phyloP scores from a whole-genome alignment of 257 asterid species.

The Lycium ferocissimum region DNA sequence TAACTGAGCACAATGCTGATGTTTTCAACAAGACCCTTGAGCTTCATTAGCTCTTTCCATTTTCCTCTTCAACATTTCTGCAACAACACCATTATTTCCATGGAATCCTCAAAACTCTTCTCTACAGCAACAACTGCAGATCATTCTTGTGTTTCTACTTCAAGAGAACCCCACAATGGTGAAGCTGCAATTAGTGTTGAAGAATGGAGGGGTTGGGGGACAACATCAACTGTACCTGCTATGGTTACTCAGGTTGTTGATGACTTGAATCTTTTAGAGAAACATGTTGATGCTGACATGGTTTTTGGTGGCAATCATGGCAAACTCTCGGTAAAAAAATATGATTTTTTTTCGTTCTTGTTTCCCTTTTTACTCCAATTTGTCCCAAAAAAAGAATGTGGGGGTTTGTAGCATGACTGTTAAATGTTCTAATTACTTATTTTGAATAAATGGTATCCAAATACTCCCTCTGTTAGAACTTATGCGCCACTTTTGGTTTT shows the following conservation, averaged over 20 bases:
- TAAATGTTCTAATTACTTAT: no score
- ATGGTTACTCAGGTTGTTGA: conserved; percentile 76
- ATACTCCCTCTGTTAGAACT: neutral
- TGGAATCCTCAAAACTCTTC: conserved; percentile 45
- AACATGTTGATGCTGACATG: conserved; percentile 59
- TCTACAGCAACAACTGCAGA: conserved; percentile 28
- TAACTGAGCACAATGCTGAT: neutral
- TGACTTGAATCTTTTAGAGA: conserved; percentile 79
- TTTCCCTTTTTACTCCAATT: neutral
- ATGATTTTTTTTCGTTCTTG: neutral
- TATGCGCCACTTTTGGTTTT: no score
- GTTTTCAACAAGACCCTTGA: conserved; percentile 31
- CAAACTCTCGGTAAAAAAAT: conserved; percentile 60
- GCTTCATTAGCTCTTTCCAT: conserved; percentile 38
- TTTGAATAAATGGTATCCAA: neutral
- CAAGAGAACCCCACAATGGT: conserved; percentile 38
- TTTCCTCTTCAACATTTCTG: conserved; percentile 32
- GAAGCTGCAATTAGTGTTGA: conserved; percentile 52
- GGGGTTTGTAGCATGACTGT: no score
- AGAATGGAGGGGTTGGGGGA: conserved; percentile 98
- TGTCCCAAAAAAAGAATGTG: neutral
- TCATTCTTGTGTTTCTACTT: conserved; percentile 29
- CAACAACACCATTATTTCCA: conserved; percentile 31
- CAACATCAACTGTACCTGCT: conserved; percentile 73
- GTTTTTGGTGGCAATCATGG: conserved; percentile 88